Conservation (phyloP, 2,329 filamentous ascomycete genomes). For the Claviceps purpurea region DNA sequence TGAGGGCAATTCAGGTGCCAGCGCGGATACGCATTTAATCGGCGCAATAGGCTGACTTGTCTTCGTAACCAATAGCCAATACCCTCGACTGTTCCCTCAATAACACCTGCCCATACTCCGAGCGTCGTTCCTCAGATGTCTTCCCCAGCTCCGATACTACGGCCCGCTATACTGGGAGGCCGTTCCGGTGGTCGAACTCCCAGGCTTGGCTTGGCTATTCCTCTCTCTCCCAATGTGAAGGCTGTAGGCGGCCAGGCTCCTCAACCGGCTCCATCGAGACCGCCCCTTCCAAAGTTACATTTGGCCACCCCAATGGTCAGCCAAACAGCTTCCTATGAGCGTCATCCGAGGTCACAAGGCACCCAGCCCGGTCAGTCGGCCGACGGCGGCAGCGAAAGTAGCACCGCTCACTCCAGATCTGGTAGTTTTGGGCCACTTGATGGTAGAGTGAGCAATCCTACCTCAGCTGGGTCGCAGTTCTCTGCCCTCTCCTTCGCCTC, state of each 20-base stretch:
- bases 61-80: constrained; percentile 8
- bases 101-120: constrained; percentile 19
- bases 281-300: constrained; percentile 65
- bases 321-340: constrained; percentile 57
- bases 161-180: constrained; percentile 65
- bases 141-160: constrained; percentile 65
- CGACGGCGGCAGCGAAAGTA: constrained; percentile 67
- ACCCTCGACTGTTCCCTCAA: constrained; percentile 11
- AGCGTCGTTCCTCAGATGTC: constrained; percentile 48
- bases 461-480: constrained; percentile 77
- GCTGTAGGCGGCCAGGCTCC: constrained; percentile 45
- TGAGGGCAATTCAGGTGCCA: background rate
- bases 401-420: constrained; percentile 64
- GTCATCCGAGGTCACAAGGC: constrained; percentile 36
- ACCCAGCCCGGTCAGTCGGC: constrained; percentile 51
- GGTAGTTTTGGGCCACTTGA: constrained; percentile 73
- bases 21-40: background rate
- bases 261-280: constrained; percentile 21
- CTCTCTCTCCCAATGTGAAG: constrained; percentile 70
- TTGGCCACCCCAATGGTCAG: constrained; percentile 83
- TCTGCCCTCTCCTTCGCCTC: constrained; percentile 71
- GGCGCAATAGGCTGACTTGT: background rate
- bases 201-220: constrained; percentile 78
- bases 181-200: constrained; percentile 54
- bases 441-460: constrained; percentile 64